These are phyloP conservation scores for Ramularia collo-cygni DNA, from an alignment of 2,329 filamentous ascomycete species.

Conservation along the genomic window DNA sequence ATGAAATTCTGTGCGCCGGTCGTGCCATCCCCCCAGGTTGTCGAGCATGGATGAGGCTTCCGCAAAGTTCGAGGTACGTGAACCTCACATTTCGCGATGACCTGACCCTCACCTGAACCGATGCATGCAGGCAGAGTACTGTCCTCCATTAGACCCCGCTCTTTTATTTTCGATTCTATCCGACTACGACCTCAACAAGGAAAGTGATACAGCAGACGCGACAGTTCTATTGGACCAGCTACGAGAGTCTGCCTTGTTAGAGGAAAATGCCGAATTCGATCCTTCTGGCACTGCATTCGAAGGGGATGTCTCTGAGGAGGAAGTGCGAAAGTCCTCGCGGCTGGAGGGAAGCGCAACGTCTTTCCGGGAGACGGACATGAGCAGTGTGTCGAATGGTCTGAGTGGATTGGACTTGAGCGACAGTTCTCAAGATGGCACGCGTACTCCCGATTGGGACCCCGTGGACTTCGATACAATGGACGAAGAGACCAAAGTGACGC, in stretches of 20 bases:
- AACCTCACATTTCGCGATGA: too few relatives aligned
- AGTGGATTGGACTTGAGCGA: slow-evolving; percentile 29
- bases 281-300: slow-evolving; percentile 58
- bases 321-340: slow-evolving; percentile 30
- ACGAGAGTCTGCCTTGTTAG: slow-evolving; percentile 54
- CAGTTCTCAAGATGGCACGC: slow-evolving; percentile 14
- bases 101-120: too few relatives aligned
- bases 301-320: neutral
- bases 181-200: slow-evolving; percentile 61
- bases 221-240: slow-evolving; percentile 58
- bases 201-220: slow-evolving; percentile 48
- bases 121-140: slow-evolving; percentile 1
- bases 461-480: slow-evolving; percentile 38
- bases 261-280: slow-evolving; percentile 66
- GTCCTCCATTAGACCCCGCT: slow-evolving; percentile 67
- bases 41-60: neutral
- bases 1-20: neutral
- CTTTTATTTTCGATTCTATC: slow-evolving; percentile 67
- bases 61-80: neutral
- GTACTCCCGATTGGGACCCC: slow-evolving; percentile 19
- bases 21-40: neutral
- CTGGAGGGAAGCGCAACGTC: slow-evolving; percentile 32
- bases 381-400: slow-evolving; percentile 43
- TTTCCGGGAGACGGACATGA: slow-evolving; percentile 45
- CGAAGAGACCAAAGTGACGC: slow-evolving; percentile 54